Conservation (phyloP, 2,329 filamentous ascomycete genomes). For the Ceratocystis harringtonii region DNA sequence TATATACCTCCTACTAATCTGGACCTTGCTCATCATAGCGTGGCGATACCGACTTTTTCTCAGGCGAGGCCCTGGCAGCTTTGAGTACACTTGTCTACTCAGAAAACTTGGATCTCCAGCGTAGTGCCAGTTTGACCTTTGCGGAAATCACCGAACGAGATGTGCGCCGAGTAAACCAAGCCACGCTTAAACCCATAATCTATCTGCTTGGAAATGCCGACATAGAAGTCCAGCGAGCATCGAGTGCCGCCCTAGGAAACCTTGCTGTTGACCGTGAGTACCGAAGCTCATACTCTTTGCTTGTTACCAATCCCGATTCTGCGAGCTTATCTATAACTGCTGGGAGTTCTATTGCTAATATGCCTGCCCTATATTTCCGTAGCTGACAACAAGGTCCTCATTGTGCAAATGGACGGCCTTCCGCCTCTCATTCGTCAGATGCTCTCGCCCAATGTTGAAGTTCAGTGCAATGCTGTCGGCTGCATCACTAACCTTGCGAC, state of each 20-base stretch:
- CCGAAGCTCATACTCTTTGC: not conserved
- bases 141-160: slow-evolving; percentile 98
- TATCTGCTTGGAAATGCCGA: slow-evolving; percentile 89
- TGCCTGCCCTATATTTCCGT: not conserved
- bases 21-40: slow-evolving; percentile 39
- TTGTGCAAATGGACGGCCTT: slow-evolving; percentile 81
- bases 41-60: slow-evolving; percentile 95
- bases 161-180: slow-evolving; percentile 87
- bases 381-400: slow-evolving; percentile 97
- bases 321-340: too few species aligned
- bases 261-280: slow-evolving; percentile 86
- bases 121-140: slow-evolving; percentile 94
- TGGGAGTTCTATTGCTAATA: slow-evolving; percentile 27
- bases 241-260: slow-evolving; percentile 89
- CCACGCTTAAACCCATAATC: slow-evolving; percentile 89
- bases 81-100: slow-evolving; percentile 95
- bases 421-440: slow-evolving; percentile 91
- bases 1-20: too few species aligned
- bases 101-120: slow-evolving; percentile 93
- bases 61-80: slow-evolving; percentile 82
- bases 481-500: slow-evolving; percentile 98
- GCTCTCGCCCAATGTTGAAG: slow-evolving; percentile 94
- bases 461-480: slow-evolving; percentile 96
- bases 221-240: slow-evolving; percentile 91
- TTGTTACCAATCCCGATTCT: too few species aligned